These are phyloP conservation scores for Monosporozyma siamensis DNA, from an alignment of 805 yeast species.

Conservation along the genomic window DNA sequence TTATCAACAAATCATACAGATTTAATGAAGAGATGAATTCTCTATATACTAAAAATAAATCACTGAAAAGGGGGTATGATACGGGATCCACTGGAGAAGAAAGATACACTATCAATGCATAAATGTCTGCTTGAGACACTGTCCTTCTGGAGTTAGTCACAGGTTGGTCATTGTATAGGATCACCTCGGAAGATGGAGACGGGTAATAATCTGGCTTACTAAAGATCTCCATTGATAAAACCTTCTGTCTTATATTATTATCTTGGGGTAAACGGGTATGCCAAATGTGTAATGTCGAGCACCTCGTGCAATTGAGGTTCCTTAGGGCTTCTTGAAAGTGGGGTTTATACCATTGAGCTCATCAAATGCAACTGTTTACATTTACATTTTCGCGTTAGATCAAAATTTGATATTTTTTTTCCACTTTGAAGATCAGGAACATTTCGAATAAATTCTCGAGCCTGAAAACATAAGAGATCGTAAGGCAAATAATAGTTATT, in stretches of 20 bases:
- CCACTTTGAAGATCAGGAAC: too few relatives aligned
- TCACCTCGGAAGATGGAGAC: conserved; percentile 21
- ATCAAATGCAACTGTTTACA: too few relatives aligned
- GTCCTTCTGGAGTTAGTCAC: conserved; percentile 7
- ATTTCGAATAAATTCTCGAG: too few relatives aligned
- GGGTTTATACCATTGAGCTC: background rate
- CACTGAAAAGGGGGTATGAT: conserved; percentile 71
- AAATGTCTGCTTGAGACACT: conserved; percentile 22
- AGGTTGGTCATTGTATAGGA: conserved; percentile 12
- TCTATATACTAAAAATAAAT: conserved; percentile 79
- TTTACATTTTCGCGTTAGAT: conserved; percentile 1
- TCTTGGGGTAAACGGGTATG: too few relatives aligned
- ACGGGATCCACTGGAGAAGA: conserved; percentile 61
- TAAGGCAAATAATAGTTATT: too few relatives aligned
- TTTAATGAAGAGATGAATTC: conserved; percentile 51
- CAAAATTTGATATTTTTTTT: background rate
- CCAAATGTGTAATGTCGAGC: too few relatives aligned
- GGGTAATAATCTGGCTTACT: conserved; percentile 26
- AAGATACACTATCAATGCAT: conserved; percentile 43
- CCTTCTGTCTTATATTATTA: too few relatives aligned
- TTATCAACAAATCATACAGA: conserved; percentile 50
- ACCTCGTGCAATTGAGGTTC: too few relatives aligned
- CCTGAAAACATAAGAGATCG: too few relatives aligned
- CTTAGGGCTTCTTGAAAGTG: background rate
- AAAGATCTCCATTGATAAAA: conserved; percentile 18